Percentiles rank a stretch among this genome's conserved stretches.
Evolutionary conservation across 176 grass and related monocot genomes (phyloP).

Genomic region (Urochloa ruziziensis): DNA sequence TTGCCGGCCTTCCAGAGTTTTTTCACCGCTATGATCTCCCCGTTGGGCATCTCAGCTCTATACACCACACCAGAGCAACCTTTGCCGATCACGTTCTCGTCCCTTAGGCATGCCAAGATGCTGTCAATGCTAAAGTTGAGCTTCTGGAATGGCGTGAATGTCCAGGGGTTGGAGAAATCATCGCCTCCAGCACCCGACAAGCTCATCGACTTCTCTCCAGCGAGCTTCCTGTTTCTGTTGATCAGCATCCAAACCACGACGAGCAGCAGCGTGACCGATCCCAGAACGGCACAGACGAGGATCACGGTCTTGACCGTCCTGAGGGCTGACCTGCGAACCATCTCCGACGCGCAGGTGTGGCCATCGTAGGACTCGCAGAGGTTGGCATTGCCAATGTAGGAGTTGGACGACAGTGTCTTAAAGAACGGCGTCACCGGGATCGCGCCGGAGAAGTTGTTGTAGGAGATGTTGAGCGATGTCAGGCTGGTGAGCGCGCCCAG

Average conservation of each 20-base stretch:
- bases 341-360: slow-evolving; percentile 58
- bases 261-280: slow-evolving; percentile 47
- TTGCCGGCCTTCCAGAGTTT: slow-evolving; percentile 86
- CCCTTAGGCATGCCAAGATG: slow-evolving; percentile 80
- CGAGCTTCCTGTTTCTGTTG: slow-evolving; percentile 52
- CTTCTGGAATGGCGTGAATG: slow-evolving; percentile 82
- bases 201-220: slow-evolving; percentile 34
- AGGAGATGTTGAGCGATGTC: slow-evolving; percentile 83
- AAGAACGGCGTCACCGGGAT: slow-evolving; percentile 88
- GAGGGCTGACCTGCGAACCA: slow-evolving; percentile 61
- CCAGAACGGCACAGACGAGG: slow-evolving; percentile 60
- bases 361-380: slow-evolving; percentile 85
- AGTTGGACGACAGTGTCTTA: slow-evolving; percentile 61
- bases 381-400: slow-evolving; percentile 58
- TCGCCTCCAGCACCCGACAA: slow-evolving; percentile 40
- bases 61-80: slow-evolving; percentile 92
- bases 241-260: slow-evolving; percentile 67
- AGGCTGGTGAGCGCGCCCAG: slow-evolving; percentile 73
- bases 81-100: slow-evolving; percentile 95
- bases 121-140: slow-evolving; percentile 68
- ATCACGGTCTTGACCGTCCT: slow-evolving; percentile 59
- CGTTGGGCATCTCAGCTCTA: slow-evolving; percentile 90
- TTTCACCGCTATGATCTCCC: slow-evolving; percentile 84
- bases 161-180: slow-evolving; percentile 96
- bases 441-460: slow-evolving; percentile 95